These are phyloP conservation scores for Gypsophila paniculata DNA, from an alignment of 179 eudicot species.

Conservation along the genomic window DNA sequence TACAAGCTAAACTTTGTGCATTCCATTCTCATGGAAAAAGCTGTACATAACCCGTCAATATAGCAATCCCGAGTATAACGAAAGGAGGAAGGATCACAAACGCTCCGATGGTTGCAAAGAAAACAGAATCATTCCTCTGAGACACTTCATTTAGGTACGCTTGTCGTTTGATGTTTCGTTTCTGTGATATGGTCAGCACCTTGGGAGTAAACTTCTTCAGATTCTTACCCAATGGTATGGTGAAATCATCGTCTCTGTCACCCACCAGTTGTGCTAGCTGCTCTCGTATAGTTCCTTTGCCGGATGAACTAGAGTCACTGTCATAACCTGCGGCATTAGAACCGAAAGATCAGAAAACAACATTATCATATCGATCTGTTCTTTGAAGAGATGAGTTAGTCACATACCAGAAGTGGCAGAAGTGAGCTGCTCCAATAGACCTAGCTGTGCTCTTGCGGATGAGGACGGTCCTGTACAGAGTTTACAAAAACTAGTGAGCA, in stretches of 20 bases:
- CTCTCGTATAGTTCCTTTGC: conserved; percentile 54
- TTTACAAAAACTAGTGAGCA: neutral
- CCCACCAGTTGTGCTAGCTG: conserved; percentile 58
- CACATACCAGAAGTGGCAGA: conserved; percentile 31
- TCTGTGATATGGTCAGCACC: conserved; percentile 73
- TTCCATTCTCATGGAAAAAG: conserved; percentile 56
- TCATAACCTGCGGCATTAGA: conserved; percentile 38
- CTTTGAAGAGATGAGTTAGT: conserved; percentile 31
- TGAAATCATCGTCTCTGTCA: conserved; percentile 65
- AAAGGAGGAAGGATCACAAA: conserved; percentile 80
- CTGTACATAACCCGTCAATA: conserved; percentile 80
- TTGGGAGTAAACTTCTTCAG: conserved; percentile 73
- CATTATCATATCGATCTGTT: neutral
- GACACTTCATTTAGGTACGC: conserved; percentile 74
- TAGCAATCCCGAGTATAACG: conserved; percentile 64
- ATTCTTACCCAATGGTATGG: conserved; percentile 68
- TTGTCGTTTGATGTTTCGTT: conserved; percentile 84
- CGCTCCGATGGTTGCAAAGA: conserved; percentile 86
- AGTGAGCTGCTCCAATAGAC: conserved; percentile 76
- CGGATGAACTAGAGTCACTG: conserved; percentile 38
- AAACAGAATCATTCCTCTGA: conserved; percentile 69
- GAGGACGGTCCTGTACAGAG: conserved; percentile 37
- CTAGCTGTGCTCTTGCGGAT: conserved; percentile 69
- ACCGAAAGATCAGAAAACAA: neutral
- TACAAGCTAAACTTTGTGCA: neutral